Base-by-base conservation (phyloP, 495 filamentous ascomycete species). In the Bacidia rubella region DNA sequence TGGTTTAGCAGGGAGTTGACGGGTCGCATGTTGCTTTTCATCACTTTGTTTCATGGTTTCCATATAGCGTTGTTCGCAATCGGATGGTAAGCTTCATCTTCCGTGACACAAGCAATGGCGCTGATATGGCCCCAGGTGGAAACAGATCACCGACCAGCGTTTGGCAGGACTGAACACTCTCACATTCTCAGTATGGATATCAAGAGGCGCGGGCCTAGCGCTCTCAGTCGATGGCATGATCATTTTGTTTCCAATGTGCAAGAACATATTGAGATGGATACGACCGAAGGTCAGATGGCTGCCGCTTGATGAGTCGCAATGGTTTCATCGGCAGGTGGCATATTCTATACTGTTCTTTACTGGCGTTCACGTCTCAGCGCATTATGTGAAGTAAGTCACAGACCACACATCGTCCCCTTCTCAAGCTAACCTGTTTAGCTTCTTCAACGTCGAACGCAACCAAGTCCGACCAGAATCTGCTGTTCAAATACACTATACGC, bases 351-450 rank as follows among this genome's bases (percentile, higher is more conserved):
- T 97, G 2, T 62, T 95, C 15, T 99, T 87, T 59, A 83, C 81
- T 23, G 79, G 80, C 39, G 70, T 90, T 22, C 92, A 99, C 63
- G 80, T 79, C 2, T 63, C 73, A 11, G 76, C 79, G 19, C 92
- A 99, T 67, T 99, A 97, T 65, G 87, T 97, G 68, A 98, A 98
- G 88, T 95, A 74, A 66, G 83, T 76, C n/a, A n/a, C n/a, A n/a
- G n/a, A n/a, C 15, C 24, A 32, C 40, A 17, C 20, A 17, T 11
- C 17, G 47, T 25, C n/a, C 26, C 22, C 59, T 29, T n/a, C n/a
- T n/a, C n/a, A n/a, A n/a, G n/a, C n/a, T n/a, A n/a, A n/a, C n/a
- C n/a, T n/a, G n/a, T 0, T 1, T 46, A 95, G 87, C 67, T 98
- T 98, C 74, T 97, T 82, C 74, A 95, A 95, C 58, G 83, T 97